A percentile compares a stretch with the other conserved stretches of the same genome.
phyloP scores from a whole-genome alignment of 768 basidiomycete genomes.

The Lyophyllum semitale region DNA sequence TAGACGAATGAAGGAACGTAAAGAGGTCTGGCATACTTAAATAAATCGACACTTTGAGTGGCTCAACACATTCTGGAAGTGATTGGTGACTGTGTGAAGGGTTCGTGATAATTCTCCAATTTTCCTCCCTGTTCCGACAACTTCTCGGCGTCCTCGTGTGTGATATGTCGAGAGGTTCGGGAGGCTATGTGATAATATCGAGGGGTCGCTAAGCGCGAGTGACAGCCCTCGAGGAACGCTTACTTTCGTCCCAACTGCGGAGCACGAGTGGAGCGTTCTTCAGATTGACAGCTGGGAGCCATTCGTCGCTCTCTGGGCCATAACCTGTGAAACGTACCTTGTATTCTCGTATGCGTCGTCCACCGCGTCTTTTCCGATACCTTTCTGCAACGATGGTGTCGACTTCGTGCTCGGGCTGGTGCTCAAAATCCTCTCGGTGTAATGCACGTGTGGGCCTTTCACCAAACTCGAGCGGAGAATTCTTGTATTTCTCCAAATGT shows the following conservation, averaged over 20 bases:
- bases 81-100: too few species aligned
- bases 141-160: too few species aligned
- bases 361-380: neutral
- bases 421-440: slow-evolving; percentile 12
- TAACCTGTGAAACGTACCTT: neutral
- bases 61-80: too few species aligned
- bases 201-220: neutral
- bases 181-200: neutral
- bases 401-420: slow-evolving; percentile 21
- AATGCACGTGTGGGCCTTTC: slow-evolving; percentile 2
- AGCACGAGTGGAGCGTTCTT: neutral
- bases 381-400: slow-evolving; percentile 16
- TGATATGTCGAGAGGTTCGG: too few species aligned
- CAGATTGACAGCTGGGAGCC: neutral
- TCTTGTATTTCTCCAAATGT: slow-evolving; percentile 27
- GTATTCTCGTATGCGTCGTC: neutral
- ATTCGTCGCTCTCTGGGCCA: neutral
- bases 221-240: neutral
- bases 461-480: slow-evolving; percentile 22
- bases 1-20: too few species aligned
- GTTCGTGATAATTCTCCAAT: too few species aligned
- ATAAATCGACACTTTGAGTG: too few species aligned
- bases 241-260: neutral
- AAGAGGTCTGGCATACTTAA: too few species aligned
- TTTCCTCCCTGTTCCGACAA: too few species aligned